phyloP scores from a whole-genome alignment of 2,329 filamentous ascomycete species.

The Diaporthe sp. region DNA sequence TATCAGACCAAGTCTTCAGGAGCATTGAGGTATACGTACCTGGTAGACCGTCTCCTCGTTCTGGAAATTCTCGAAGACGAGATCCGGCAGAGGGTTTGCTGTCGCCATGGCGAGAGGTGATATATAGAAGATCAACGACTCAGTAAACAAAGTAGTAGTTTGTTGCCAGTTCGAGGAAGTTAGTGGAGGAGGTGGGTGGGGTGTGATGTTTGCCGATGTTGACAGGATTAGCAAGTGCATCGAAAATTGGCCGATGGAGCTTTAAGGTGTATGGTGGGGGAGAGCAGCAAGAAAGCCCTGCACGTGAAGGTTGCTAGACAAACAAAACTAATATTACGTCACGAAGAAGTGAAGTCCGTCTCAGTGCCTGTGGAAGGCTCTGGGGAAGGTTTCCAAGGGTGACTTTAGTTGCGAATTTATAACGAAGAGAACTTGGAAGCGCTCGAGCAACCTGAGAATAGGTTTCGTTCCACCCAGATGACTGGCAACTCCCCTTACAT shows the following conservation, averaged over 20 bases:
- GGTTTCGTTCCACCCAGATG: no score
- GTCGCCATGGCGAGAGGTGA: background rate
- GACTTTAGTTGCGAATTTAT: no score
- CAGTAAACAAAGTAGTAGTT: no score
- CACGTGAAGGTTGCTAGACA: background rate
- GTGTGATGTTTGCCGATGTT: no score
- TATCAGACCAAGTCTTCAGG: background rate
- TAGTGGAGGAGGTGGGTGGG: no score
- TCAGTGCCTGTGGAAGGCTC: no score
- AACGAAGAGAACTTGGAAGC: no score
- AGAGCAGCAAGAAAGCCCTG: no score
- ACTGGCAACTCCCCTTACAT: no score
- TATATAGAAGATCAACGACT: background rate
- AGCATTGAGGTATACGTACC: background rate
- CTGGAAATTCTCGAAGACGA: constrained; percentile 1
- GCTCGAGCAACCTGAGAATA: no score
- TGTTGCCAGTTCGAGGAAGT: background rate
- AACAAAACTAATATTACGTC: background rate
- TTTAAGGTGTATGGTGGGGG: no score
- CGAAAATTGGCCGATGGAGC: background rate
- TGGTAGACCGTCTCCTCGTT: background rate
- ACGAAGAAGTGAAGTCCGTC: background rate
- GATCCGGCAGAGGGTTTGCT: background rate
- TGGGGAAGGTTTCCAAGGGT: no score
- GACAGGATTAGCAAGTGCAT: background rate